These are phyloP conservation scores for Leishmania guyanensis DNA, from an alignment of 208 protist species.

Conservation along the genomic window DNA sequence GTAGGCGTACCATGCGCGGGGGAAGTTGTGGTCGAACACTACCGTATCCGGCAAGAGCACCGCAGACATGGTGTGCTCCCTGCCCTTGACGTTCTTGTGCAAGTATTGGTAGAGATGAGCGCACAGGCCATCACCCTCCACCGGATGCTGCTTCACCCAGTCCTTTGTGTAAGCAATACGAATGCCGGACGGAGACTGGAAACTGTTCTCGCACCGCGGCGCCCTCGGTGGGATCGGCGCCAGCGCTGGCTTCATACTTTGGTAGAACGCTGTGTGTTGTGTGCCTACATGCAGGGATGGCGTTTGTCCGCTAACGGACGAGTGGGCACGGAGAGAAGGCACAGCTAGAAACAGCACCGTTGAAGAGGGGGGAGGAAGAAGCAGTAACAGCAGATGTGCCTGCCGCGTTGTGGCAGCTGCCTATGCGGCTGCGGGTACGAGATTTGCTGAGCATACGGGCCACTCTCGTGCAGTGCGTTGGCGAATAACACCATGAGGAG, in stretches of 20 bases:
- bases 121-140: slow-evolving; percentile 88
- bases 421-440: neutral
- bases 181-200: slow-evolving; percentile 60
- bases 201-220: slow-evolving; percentile 54
- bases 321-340: neutral
- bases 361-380: neutral
- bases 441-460: neutral
- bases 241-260: slow-evolving; percentile 11
- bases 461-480: neutral
- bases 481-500: neutral
- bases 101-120: slow-evolving; percentile 84
- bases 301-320: neutral
- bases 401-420: neutral
- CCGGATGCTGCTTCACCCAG: slow-evolving; percentile 77
- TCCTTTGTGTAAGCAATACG: slow-evolving; percentile 67
- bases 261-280: neutral
- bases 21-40: slow-evolving; percentile 95
- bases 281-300: slow-evolving; percentile 3
- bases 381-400: neutral
- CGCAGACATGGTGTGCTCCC: slow-evolving; percentile 62
- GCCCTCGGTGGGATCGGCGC: slow-evolving; percentile 41
- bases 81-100: slow-evolving; percentile 83
- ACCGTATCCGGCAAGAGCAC: slow-evolving; percentile 87
- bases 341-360: neutral
- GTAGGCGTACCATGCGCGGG: slow-evolving; percentile 91